A percentile compares a stretch with the other conserved stretches of the same genome.
These are phyloP conservation scores for Ceratocystis destructans DNA, from an alignment of 2,329 filamentous ascomycete species.

Conservation along the genomic window DNA sequence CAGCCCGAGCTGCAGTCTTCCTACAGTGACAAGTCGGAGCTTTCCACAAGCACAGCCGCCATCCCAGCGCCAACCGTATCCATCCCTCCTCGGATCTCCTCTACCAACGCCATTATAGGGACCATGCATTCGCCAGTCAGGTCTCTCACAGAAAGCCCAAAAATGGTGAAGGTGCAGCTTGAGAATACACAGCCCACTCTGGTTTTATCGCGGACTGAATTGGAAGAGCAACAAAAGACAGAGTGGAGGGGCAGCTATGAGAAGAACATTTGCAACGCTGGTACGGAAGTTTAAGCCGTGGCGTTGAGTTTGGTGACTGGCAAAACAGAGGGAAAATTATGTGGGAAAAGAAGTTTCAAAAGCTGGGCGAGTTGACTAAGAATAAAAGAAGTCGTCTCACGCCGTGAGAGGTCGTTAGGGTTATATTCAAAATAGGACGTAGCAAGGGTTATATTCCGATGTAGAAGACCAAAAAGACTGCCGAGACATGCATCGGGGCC, in stretches of 20 bases:
- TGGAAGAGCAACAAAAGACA: not conserved
- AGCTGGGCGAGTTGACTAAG: not conserved
- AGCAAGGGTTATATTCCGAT: not conserved
- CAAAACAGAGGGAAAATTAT: not conserved
- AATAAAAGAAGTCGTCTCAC: not conserved
- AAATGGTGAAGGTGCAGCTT: not conserved
- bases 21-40: not conserved
- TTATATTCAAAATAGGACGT: not conserved
- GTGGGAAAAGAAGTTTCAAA: not conserved
- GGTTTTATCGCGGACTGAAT: not conserved
- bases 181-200: not conserved
- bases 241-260: not conserved
- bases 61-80: not conserved
- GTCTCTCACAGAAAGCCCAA: not conserved
- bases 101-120: not conserved
- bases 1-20: slow-evolving; percentile 43
- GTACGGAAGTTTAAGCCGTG: not conserved
- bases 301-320: not conserved
- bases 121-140: not conserved
- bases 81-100: not conserved
- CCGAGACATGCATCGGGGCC: not conserved
- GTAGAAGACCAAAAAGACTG: not conserved
- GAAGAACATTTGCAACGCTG: not conserved
- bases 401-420: not conserved
- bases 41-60: not conserved